A percentile compares a stretch with the other conserved stretches of the same genome.
phyloP scores from a whole-genome alignment of 208 protist species.

The Leishmania arabica region DNA sequence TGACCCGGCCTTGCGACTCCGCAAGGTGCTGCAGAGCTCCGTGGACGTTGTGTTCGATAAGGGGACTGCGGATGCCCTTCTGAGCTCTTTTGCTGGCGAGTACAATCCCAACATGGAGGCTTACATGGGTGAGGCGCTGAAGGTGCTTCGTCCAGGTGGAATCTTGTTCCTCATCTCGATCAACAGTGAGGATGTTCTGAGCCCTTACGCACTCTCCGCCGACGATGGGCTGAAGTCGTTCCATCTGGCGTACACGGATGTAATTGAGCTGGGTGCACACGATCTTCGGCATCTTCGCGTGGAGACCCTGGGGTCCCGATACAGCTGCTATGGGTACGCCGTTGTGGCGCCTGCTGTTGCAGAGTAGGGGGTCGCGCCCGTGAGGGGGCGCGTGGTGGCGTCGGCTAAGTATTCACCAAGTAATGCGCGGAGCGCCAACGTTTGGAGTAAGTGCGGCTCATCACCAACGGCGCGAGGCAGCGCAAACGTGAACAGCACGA shows the following conservation, averaged over 20 bases:
- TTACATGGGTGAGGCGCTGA: conserved; percentile 42
- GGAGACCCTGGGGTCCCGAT: conserved; percentile 60
- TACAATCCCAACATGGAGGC: conserved; percentile 58
- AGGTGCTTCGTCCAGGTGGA: conserved; percentile 38
- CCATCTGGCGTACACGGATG: conserved; percentile 15
- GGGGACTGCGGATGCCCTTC: conserved; percentile 59
- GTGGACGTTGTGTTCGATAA: conserved; percentile 70
- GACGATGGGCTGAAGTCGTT: conserved; percentile 34
- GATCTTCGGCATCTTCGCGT: conserved; percentile 35
- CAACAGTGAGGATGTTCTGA: conserved; percentile 54
- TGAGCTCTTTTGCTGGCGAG: conserved; percentile 61
- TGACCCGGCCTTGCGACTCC: conserved; percentile 5
- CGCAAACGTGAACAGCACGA: no score
- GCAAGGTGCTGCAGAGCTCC: conserved; percentile 7
- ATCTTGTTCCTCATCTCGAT: conserved; percentile 64
- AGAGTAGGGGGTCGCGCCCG: not conserved
- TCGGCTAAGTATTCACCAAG: not conserved
- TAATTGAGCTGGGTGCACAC: conserved; percentile 31
- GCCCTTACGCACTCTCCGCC: conserved; percentile 44
- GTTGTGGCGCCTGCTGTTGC: conserved; percentile 16
- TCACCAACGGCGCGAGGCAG: not conserved
- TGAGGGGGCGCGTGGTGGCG: not conserved
- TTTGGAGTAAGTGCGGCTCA: not conserved
- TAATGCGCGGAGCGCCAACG: no score
- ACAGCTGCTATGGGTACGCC: conserved; percentile 46